A percentile compares a stretch with the other conserved stretches of the same genome.
Evolutionary conservation across 2,329 filamentous ascomycete genomes (phyloP).

Genomic region (Endothia cerciana): DNA sequence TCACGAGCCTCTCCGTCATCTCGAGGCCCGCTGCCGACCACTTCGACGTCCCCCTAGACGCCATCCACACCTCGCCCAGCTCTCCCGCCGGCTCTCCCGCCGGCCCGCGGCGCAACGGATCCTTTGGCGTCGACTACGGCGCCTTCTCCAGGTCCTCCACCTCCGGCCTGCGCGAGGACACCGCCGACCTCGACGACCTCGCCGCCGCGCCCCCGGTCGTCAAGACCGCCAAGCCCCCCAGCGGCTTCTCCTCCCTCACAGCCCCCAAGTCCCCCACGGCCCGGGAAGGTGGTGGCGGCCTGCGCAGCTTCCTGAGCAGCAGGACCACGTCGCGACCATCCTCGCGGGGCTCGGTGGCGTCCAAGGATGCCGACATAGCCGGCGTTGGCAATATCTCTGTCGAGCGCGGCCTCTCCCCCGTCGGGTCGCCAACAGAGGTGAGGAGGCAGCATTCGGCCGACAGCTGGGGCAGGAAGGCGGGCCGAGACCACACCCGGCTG

Average conservation of each 20-base stretch:
- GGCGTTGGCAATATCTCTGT: constrained; percentile 69
- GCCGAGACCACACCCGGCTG: constrained; percentile 59
- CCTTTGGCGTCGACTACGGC: constrained; percentile 76
- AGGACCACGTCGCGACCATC: constrained; percentile 58
- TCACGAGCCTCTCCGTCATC: constrained; percentile 71
- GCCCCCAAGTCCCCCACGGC: constrained; percentile 57
- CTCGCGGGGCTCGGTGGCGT: constrained; percentile 55
- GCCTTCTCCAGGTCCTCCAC: constrained; percentile 60
- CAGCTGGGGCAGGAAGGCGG: constrained; percentile 64
- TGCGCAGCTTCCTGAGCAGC: constrained; percentile 63
- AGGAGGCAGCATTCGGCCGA: constrained; percentile 60
- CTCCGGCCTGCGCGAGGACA: constrained; percentile 50
- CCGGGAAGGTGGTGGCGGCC: constrained; percentile 50
- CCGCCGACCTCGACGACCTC: constrained; percentile 58
- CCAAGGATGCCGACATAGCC: constrained; percentile 57
- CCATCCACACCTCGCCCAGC: constrained; percentile 36
- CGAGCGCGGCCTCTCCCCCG: constrained; percentile 53
- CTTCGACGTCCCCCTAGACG: constrained; percentile 63
- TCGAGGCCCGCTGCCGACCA: constrained; percentile 70
- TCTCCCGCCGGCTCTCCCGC: constrained; percentile 34
- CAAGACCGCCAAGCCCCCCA: constrained; percentile 80
- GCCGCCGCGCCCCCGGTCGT: constrained; percentile 72
- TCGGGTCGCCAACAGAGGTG: constrained; percentile 52
- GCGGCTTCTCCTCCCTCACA: constrained; percentile 74
- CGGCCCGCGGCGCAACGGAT: constrained; percentile 47